These are phyloP conservation scores for Geotrichum candidum DNA, from an alignment of 1,139 yeast genomes.

Conservation along the genomic window DNA sequence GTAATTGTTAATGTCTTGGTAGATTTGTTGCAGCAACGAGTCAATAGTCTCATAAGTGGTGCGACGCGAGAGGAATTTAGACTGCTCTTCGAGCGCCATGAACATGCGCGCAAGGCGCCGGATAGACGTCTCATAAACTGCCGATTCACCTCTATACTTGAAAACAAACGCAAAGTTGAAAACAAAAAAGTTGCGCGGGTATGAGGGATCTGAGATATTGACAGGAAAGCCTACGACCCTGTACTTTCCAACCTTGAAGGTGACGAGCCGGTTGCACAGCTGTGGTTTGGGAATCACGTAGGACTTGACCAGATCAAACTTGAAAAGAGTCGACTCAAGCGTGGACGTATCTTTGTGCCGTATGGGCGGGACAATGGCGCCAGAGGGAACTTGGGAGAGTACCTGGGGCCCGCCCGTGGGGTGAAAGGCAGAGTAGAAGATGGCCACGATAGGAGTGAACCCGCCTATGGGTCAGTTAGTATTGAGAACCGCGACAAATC, in stretches of 20 bases:
- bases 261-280: conserved; percentile 72
- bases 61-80: conserved; percentile 56
- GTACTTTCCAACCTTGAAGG: conserved; percentile 64
- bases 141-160: conserved; percentile 71
- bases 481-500: background rate
- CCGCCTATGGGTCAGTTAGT: conserved; percentile 39
- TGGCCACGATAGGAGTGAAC: conserved; percentile 76
- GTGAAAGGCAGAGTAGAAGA: conserved; percentile 87
- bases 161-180: conserved; percentile 92
- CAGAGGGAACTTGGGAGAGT: conserved; percentile 85
- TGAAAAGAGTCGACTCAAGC: conserved; percentile 46
- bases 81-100: conserved; percentile 84
- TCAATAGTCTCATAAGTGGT: conserved; percentile 51
- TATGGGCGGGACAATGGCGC: conserved; percentile 41
- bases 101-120: conserved; percentile 84
- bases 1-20: conserved; percentile 87
- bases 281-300: conserved; percentile 92
- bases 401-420: conserved; percentile 95
- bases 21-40: conserved; percentile 78
- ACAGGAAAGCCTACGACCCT: conserved; percentile 90
- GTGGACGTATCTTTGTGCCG: conserved; percentile 35
- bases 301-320: conserved; percentile 81
- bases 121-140: conserved; percentile 82
- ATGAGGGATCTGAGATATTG: conserved; percentile 63
- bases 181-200: conserved; percentile 84